Percentiles rank a stretch among this genome's conserved stretches.
phyloP scores from a whole-genome alignment of 352 stramenopile genomes.

The Globisporangium uncinulatum region DNA sequence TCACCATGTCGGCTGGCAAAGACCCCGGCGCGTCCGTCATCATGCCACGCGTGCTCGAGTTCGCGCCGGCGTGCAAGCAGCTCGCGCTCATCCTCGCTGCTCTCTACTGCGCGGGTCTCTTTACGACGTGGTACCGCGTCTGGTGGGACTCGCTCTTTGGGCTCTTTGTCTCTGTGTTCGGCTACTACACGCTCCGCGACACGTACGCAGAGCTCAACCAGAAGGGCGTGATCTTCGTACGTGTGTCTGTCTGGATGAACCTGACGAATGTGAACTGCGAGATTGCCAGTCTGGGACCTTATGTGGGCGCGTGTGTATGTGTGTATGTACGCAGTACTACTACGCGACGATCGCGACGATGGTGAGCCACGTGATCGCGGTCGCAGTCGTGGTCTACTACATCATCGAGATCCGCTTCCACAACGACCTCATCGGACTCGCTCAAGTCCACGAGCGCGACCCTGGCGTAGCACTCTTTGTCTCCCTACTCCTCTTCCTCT shows the following conservation, averaged over 20 bases:
- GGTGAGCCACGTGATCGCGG: constrained; percentile 49
- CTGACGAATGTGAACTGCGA: no score
- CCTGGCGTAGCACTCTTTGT: constrained; percentile 49
- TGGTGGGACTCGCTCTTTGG: constrained; percentile 77
- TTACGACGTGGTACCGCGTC: constrained; percentile 72
- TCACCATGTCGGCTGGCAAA: background rate
- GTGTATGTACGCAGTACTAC: constrained; percentile 35
- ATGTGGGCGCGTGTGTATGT: background rate
- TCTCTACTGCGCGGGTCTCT: constrained; percentile 57
- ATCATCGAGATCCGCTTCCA: constrained; percentile 46
- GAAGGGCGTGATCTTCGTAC: constrained; percentile 22
- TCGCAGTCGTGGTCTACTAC: constrained; percentile 52
- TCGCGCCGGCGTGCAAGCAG: constrained; percentile 50
- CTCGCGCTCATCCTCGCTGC: constrained; percentile 44
- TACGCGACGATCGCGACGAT: constrained; percentile 47
- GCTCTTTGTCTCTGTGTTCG: constrained; percentile 33
- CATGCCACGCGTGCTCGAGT: constrained; percentile 58
- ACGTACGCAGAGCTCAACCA: constrained; percentile 39
- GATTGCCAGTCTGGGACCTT: background rate
- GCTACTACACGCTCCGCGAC: constrained; percentile 52
- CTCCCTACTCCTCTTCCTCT: constrained; percentile 55
- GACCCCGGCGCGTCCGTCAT: background rate
- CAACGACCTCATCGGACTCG: constrained; percentile 39
- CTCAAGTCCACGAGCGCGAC: constrained; percentile 17
- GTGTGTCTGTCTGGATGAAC: background rate